Base-by-base conservation (phyloP, 177 flowering plant species). In the Vitis hybrid region DNA sequence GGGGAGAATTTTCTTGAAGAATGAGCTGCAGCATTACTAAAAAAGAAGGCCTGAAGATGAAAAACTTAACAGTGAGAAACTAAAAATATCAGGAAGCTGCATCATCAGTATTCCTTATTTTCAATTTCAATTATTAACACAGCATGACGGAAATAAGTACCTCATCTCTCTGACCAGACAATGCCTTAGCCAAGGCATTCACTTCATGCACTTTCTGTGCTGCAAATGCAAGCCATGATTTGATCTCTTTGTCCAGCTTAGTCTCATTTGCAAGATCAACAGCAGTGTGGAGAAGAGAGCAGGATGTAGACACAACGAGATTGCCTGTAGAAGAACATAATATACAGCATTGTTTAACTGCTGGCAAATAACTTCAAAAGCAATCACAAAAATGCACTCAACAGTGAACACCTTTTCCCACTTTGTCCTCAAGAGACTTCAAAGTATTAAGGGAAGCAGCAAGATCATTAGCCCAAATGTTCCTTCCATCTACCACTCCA, bases 211-310 rank as follows among this genome's bases (percentile, higher is more conserved):
- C 69, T 69, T 91, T 92, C 62, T 92, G 94, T 6, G 92, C 91
- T 3, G 94, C 90, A 81, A 90, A 92, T 60, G 97, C 94, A 58
- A 92, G 79, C 97, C 94, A 92, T 52, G 94, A 90, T 72, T 88
- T 92, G 65, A 92, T 79, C 69, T 92, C 94, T 7, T 73, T 28
- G 65, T 90, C 94, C 68, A 92, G 68, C 77, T 88, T 86, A 18
- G 91, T 82, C 78, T 92, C 94, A 67, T 92, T 88, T 5, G 78
- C 87, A 1, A 90, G 79, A 81, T 90, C 97, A 65, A 91, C 94
- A 18, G 97, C 91, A 76, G 97, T 91, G 77, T 91, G 94, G 47
- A 89, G 88, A 65, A 90, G 97, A 3, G 94, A 91, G 76, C 90
- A 90, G 33, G 97, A 91, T 11, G 97, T 90, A 18, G 97, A 91